phyloP scores from a whole-genome alignment of 345 rosid species.

The Salix suchowensis region DNA sequence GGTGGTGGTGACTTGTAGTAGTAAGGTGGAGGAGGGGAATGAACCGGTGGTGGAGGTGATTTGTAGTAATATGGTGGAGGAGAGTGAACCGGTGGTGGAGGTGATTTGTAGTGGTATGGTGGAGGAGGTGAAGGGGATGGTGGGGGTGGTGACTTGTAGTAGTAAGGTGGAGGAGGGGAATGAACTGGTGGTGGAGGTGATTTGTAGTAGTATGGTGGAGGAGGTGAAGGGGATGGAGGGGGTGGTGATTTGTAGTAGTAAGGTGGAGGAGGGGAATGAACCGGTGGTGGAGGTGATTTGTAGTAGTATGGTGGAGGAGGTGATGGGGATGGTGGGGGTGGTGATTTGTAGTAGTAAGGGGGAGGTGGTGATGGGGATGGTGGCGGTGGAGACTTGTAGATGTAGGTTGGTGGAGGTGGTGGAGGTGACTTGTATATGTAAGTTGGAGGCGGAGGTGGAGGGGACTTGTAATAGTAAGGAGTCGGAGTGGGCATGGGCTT shows the following conservation, averaged over 20 bases:
- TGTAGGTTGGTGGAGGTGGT: constrained; percentile 27
- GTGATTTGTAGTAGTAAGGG: neutral
- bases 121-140: neutral
- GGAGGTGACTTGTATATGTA: constrained; percentile 3
- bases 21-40: neutral
- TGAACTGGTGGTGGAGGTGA: neutral
- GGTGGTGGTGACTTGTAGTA: neutral
- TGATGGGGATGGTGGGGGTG: neutral
- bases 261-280: neutral
- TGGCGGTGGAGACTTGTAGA: constrained; percentile 46
- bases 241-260: constrained; percentile 5
- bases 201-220: constrained; percentile 3
- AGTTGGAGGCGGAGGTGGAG: constrained; percentile 12
- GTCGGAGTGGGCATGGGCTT: constrained; percentile 15
- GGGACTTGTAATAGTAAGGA: constrained; percentile 25
- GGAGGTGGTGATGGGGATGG: constrained; percentile 15
- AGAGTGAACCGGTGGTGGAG: neutral
- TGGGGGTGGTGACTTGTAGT: neutral
- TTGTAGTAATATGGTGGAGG: neutral
- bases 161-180: neutral
- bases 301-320: neutral
- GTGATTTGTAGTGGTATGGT: constrained; percentile 3
- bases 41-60: rapidly evolving
- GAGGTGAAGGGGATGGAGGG: neutral
- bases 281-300: constrained; percentile 10